These are phyloP conservation scores for Ophiocordyceps robertsii DNA, from an alignment of 2,329 filamentous ascomycete species.

Conservation along the genomic window DNA sequence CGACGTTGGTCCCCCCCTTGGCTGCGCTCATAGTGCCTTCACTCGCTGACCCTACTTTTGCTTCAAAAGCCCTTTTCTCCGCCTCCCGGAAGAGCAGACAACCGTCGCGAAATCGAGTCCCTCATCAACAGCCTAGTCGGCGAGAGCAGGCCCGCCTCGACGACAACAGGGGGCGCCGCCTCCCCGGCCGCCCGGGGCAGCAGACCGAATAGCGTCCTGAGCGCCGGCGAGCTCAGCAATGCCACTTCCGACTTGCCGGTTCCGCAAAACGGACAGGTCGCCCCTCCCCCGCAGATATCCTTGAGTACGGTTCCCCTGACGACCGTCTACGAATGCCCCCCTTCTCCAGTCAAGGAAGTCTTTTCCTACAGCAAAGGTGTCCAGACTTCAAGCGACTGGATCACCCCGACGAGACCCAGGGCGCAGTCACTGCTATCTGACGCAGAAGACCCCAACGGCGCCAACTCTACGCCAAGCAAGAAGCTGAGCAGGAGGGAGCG, in stretches of 20 bases:
- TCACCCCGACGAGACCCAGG: slow-evolving; percentile 34
- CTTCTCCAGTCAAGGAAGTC: slow-evolving; percentile 65
- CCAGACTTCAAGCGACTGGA: slow-evolving; percentile 73
- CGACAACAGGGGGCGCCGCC: slow-evolving; percentile 46
- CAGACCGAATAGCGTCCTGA: slow-evolving; percentile 76
- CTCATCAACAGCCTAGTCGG: slow-evolving; percentile 76
- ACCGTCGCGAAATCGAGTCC: slow-evolving; percentile 65
- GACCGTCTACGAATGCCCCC: slow-evolving; percentile 69
- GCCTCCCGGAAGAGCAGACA: slow-evolving; percentile 54
- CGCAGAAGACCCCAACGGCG: slow-evolving; percentile 42
- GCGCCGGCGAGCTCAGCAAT: slow-evolving; percentile 67
- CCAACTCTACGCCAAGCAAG: slow-evolving; percentile 51
- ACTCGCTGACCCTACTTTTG: slow-evolving; percentile 2
- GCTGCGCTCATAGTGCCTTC: neutral
- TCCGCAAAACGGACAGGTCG: slow-evolving; percentile 26
- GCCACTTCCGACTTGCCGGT: slow-evolving; percentile 50
- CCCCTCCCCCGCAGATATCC: slow-evolving; percentile 42
- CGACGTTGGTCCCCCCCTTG: slow-evolving; percentile 45
- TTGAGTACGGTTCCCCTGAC: slow-evolving; percentile 61
- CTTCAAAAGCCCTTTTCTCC: slow-evolving; percentile 43
- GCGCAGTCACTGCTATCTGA: slow-evolving; percentile 36
- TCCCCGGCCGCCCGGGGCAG: slow-evolving; percentile 60
- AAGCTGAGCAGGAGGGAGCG: slow-evolving; percentile 65
- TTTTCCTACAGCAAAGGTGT: slow-evolving; percentile 97
- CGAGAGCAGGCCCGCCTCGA: slow-evolving; percentile 60